phyloP scores from a whole-genome alignment of 2,329 filamentous ascomycete species.

The Plectosphaerella cucumerina region DNA sequence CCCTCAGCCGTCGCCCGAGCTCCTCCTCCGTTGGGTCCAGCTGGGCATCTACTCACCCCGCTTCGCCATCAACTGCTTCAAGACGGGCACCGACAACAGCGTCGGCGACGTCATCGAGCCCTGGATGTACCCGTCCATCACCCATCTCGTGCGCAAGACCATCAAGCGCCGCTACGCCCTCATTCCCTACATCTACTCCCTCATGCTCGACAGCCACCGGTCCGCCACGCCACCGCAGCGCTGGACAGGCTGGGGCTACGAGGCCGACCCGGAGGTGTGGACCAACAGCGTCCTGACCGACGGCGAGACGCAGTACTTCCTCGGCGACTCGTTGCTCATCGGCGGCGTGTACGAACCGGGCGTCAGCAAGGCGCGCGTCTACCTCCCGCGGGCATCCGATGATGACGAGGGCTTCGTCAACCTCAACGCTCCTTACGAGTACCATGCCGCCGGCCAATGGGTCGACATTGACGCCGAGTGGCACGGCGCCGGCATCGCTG shows the following conservation, averaged over 20 bases:
- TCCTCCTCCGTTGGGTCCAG: conserved; percentile 70
- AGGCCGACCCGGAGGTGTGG: conserved; percentile 64
- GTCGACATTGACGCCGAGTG: conserved; percentile 34
- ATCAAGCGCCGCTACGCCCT: conserved; percentile 70
- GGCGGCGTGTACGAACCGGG: conserved; percentile 64
- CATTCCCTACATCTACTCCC: conserved; percentile 67
- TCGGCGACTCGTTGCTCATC: conserved; percentile 62
- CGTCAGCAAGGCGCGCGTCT: conserved; percentile 49
- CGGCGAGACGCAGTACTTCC: conserved; percentile 70
- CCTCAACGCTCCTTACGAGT: conserved; percentile 55
- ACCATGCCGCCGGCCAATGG: conserved; percentile 42
- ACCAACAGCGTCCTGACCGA: conserved; percentile 46
- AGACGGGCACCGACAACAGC: conserved; percentile 62
- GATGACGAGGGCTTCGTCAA: conserved; percentile 58
- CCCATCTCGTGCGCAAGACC: conserved; percentile 55
- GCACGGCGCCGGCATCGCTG: conserved; percentile 34
- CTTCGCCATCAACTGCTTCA: conserved; percentile 77
- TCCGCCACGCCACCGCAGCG: conserved; percentile 61
- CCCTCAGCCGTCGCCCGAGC: conserved; percentile 65
- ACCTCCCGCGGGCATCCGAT: conserved; percentile 54
- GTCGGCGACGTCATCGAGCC: conserved; percentile 73
- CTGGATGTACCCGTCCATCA: conserved; percentile 71
- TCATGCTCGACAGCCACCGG: conserved; percentile 57
- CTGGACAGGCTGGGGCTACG: conserved; percentile 72
- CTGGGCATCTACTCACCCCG: conserved; percentile 65